A percentile compares a stretch with the other conserved stretches of the same genome.
Conservation (phyloP, 257 asterid genomes). For the Buddleja alternifolia region DNA sequence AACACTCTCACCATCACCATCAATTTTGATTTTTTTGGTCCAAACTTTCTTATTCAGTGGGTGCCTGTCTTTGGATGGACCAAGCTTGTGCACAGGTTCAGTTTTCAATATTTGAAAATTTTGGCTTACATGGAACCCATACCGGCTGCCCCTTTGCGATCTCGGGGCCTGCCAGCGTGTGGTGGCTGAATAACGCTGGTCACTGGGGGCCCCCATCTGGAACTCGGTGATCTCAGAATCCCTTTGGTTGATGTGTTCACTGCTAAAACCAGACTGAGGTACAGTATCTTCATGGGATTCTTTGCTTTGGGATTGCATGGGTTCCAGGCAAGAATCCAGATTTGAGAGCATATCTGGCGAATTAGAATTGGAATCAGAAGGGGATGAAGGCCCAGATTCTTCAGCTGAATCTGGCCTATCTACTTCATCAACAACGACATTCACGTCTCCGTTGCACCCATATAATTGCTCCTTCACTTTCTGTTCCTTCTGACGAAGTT, state of each 20-base stretch:
- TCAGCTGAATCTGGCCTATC: constrained; percentile 51
- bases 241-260: constrained; percentile 37
- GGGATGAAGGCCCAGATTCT: constrained; percentile 47
- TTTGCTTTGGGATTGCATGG: constrained; percentile 44
- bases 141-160: constrained; percentile 52
- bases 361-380: constrained; percentile 47
- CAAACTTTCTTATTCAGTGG: constrained; percentile 59
- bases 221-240: constrained; percentile 48
- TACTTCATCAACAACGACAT: constrained; percentile 39
- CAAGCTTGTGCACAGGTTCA: constrained; percentile 57
- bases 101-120: constrained; percentile 50
- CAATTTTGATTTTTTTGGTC: constrained; percentile 68
- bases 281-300: constrained; percentile 47
- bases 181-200: constrained; percentile 34
- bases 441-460: constrained; percentile 38
- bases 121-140: constrained; percentile 49
- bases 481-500: constrained; percentile 85
- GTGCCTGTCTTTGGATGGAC: constrained; percentile 49
- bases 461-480: constrained; percentile 56
- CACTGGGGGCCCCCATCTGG: constrained; percentile 37
- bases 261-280: constrained; percentile 40
- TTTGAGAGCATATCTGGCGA: constrained; percentile 39
- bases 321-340: constrained; percentile 36
- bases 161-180: constrained; percentile 63
- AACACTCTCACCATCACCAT: constrained; percentile 42